Evolutionary conservation across 768 basidiomycete species (phyloP).

Genomic region (Podaxis sp.): DNA sequence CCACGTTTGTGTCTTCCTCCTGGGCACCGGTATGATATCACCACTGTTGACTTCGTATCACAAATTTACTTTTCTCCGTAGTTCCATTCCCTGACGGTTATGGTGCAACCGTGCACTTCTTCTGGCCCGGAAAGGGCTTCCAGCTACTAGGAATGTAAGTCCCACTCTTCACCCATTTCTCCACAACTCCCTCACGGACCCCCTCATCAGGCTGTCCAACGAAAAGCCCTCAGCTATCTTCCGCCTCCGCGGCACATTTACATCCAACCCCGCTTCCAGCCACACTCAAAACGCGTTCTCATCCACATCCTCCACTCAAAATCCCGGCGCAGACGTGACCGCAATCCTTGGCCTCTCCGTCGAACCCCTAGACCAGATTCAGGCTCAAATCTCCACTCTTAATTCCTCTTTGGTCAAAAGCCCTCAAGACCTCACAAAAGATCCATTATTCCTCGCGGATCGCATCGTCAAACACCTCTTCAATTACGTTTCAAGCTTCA

Average conservation of each 20-base stretch:
- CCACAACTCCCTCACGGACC: neutral
- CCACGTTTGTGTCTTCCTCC: constrained; percentile 81
- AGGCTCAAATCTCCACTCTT: constrained; percentile 49
- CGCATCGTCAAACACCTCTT: constrained; percentile 72
- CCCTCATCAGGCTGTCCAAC: constrained; percentile 68
- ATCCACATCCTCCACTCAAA: constrained; percentile 27
- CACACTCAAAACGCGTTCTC: constrained; percentile 41
- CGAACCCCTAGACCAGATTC: constrained; percentile 69
- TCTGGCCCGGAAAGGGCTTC: constrained; percentile 85
- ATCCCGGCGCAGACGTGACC: constrained; percentile 44
- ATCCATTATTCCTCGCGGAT: constrained; percentile 63
- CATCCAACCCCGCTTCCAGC: constrained; percentile 32
- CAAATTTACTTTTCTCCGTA: constrained; percentile 19
- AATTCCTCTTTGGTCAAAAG: constrained; percentile 28
- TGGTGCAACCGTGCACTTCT: constrained; percentile 82
- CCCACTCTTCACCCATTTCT: neutral
- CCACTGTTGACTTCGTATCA: constrained; percentile 1
- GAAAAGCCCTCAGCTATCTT: constrained; percentile 90
- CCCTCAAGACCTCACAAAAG: constrained; percentile 28
- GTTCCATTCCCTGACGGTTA: constrained; percentile 84
- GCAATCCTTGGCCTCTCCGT: constrained; percentile 80
- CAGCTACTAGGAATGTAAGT: constrained; percentile 83
- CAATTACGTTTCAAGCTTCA: constrained; percentile 74
- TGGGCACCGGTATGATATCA: constrained; percentile 63
- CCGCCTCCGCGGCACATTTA: constrained; percentile 70